phyloP scores from a whole-genome alignment of 495 filamentous ascomycete genomes.

The Penicillium mononematosum region DNA sequence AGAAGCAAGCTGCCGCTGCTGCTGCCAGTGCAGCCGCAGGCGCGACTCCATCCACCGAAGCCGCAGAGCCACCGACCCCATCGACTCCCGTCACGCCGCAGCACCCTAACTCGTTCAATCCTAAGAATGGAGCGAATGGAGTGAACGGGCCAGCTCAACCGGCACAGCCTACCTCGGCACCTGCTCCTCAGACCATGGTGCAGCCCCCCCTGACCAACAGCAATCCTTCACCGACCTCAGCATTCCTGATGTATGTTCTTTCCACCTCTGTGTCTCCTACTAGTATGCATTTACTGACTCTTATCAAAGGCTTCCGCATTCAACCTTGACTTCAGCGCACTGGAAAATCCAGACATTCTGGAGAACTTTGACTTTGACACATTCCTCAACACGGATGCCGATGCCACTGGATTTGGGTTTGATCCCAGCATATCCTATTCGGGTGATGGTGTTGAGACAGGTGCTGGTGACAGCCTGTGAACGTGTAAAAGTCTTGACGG shows the following conservation, averaged over 20 bases:
- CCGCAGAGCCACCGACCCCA: conserved; percentile 69
- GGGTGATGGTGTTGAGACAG: conserved; percentile 52
- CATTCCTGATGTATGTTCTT: conserved; percentile 42
- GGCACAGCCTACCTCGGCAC: conserved; percentile 42
- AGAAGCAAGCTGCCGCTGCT: conserved; percentile 63
- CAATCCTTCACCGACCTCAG: conserved; percentile 37
- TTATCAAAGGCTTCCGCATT: conserved; percentile 33
- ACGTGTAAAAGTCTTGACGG: conserved; percentile 38
- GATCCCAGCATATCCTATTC: conserved; percentile 46
- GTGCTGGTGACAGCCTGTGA: conserved; percentile 47
- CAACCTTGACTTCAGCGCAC: conserved; percentile 60
- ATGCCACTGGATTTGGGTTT: conserved; percentile 52
- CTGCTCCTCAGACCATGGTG: conserved; percentile 42
- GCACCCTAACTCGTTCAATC: conserved; percentile 60
- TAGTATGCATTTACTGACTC: conserved; percentile 25
- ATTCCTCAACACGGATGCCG: conserved; percentile 71
- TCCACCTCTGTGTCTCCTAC: conserved; percentile 5
- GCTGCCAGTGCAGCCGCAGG: conserved; percentile 55
- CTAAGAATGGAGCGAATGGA: conserved; percentile 53
- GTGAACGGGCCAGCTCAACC: conserved; percentile 46
- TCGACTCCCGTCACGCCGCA: conserved; percentile 85
- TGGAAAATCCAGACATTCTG: conserved; percentile 69
- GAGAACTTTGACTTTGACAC: conserved; percentile 96
- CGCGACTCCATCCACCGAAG: conserved; percentile 74
- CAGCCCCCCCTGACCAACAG: conserved; percentile 49